These are phyloP conservation scores for Botrytis aclada DNA, from an alignment of 2,329 filamentous ascomycete genomes.

Conservation along the genomic window DNA sequence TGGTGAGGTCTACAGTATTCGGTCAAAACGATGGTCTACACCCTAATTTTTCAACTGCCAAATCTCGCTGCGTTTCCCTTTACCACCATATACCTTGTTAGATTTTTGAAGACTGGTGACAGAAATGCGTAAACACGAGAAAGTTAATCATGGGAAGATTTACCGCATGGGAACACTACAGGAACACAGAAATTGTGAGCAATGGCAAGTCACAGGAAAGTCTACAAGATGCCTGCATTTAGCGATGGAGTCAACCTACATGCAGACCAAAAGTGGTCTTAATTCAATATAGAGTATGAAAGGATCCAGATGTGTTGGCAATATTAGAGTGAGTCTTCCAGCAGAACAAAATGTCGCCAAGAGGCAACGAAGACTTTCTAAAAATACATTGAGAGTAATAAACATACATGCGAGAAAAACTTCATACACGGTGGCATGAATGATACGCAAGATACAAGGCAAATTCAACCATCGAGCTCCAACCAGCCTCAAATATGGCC, in stretches of 20 bases:
- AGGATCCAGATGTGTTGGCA: neutral
- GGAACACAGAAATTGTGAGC: neutral
- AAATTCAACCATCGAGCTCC: neutral
- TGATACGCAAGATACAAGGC: neutral
- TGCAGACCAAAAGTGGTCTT: neutral
- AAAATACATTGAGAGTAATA: neutral
- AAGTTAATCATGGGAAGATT: neutral
- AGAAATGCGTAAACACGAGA: neutral
- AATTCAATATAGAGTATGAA: too few relatives aligned
- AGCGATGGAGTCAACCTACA: neutral
- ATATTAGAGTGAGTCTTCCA: neutral
- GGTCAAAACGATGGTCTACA: neutral
- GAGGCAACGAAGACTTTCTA: neutral
- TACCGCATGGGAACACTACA: neutral
- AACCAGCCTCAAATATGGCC: neutral
- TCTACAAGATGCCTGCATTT: neutral
- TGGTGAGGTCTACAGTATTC: neutral
- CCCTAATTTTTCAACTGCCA: neutral
- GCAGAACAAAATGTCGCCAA: neutral
- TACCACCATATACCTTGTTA: neutral
- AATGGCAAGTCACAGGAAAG: neutral
- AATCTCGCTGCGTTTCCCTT: neutral
- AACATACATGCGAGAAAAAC: neutral
- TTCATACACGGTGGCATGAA: neutral
- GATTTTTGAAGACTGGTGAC: too few relatives aligned